These are phyloP conservation scores for Macadamia tetraphylla DNA, from an alignment of 164 flowering plant species.

Conservation along the genomic window DNA sequence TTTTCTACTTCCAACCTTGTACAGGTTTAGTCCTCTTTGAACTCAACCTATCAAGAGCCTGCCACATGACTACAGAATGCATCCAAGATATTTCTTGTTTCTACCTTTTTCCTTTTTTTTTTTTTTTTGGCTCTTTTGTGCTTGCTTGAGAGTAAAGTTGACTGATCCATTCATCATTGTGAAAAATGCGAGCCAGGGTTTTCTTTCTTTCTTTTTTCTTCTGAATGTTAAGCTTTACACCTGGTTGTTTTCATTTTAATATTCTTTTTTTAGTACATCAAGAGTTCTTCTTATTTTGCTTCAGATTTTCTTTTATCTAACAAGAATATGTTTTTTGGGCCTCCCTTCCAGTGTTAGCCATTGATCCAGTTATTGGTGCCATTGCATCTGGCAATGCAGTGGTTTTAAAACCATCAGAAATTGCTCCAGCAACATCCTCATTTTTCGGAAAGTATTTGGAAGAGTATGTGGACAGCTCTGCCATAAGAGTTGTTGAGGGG, in stretches of 20 bases:
- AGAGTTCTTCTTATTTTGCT: not conserved
- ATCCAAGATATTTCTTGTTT: not conserved
- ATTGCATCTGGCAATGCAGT: conserved; percentile 86
- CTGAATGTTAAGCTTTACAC: not conserved
- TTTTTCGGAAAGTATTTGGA: conserved; percentile 48
- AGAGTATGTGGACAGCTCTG: conserved; percentile 61
- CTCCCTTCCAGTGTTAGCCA: conserved; percentile 55
- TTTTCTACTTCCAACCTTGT: too few relatives aligned
- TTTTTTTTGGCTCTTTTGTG: not conserved
- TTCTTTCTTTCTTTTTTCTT: not conserved
- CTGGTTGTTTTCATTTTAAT: not conserved
- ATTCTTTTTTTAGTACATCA: not conserved
- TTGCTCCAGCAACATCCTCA: conserved; percentile 73
- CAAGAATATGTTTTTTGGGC: not conserved
- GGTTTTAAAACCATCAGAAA: conserved; percentile 88
- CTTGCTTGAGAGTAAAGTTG: not conserved
- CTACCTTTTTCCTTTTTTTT: not conserved
- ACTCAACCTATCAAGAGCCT: too few relatives aligned
- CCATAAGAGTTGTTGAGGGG: conserved; percentile 78
- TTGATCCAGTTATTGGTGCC: conserved; percentile 90
- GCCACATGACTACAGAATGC: not conserved
- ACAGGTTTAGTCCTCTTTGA: not conserved
- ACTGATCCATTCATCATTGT: not conserved
- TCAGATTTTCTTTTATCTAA: not conserved
- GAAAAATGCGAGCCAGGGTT: not conserved